Conservation (phyloP, 306 rosid species). For the Vigna radiata region DNA sequence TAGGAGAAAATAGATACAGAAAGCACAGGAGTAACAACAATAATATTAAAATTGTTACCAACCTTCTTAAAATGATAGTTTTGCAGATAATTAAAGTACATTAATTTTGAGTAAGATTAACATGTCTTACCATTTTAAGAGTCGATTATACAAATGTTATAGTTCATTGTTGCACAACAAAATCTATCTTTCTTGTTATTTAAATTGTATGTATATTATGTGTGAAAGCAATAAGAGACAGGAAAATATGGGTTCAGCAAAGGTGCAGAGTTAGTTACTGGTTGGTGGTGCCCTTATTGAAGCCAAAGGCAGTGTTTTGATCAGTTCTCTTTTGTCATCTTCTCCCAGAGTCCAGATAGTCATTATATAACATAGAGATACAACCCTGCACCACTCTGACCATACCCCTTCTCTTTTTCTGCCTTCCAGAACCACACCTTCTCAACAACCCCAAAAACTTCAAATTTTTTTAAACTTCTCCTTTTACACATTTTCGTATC, state of each 20-base stretch:
- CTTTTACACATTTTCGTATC: neutral
- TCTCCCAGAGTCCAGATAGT: neutral
- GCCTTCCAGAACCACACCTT: neutral
- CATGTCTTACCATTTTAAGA: no score
- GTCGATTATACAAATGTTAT: no score
- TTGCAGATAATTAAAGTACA: no score
- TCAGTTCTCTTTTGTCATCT: neutral
- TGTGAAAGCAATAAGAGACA: neutral
- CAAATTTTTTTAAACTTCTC: neutral
- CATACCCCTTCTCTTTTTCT: neutral
- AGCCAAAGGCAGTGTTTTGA: neutral
- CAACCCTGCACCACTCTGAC: neutral
- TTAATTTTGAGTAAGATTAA: no score
- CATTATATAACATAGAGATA: no score
- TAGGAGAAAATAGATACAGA: no score
- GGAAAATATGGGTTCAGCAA: slow-evolving; percentile 1
- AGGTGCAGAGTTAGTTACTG: slow-evolving; percentile 4
- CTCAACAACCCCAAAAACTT: neutral
- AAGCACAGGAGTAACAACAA: no score
- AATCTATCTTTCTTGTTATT: no score
- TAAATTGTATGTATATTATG: neutral
- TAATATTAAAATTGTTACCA: no score
- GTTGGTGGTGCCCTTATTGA: neutral
- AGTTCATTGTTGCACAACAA: no score
- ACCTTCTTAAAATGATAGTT: no score